Percentiles rank a stretch among this genome's conserved stretches.
phyloP scores from a whole-genome alignment of 371 early-diverging fungal genomes.

The Umbelopsis sp. region DNA sequence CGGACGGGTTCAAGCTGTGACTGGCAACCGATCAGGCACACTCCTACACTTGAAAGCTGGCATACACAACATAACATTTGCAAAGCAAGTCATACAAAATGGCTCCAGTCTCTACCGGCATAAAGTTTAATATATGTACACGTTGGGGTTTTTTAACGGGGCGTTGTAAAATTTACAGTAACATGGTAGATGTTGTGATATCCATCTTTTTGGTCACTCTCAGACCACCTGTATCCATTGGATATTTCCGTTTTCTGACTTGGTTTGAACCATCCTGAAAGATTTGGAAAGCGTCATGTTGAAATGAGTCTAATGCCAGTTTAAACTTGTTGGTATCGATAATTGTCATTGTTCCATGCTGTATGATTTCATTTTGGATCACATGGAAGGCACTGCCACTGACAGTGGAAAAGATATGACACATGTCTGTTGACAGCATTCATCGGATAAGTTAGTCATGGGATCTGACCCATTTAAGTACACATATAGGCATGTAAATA shows the following conservation, averaged over 20 bases:
- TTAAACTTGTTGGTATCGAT: background rate
- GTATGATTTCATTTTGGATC: background rate
- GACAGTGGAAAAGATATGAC: background rate
- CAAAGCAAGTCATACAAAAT: too few species aligned
- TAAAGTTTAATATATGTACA: slow-evolving; percentile 2
- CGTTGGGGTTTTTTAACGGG: background rate
- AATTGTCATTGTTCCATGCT: background rate
- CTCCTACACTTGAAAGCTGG: too few species aligned
- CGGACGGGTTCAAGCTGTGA: background rate
- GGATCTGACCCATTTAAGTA: too few species aligned
- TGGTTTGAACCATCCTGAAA: background rate
- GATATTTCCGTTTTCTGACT: slow-evolving; percentile 8
- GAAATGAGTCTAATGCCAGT: background rate
- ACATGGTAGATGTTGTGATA: background rate
- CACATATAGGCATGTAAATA: background rate
- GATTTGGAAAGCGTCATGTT: background rate
- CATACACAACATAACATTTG: too few species aligned
- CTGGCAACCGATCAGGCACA: background rate
- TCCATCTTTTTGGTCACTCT: background rate
- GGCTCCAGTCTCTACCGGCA: background rate
- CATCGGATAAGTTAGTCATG: background rate
- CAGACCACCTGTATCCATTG: slow-evolving; percentile 2
- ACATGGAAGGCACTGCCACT: slow-evolving; percentile 2
- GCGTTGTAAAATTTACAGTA: background rate
- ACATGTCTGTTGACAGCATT: background rate